phyloP scores from a whole-genome alignment of 345 rosid species.

The Nasturtium officinale region DNA sequence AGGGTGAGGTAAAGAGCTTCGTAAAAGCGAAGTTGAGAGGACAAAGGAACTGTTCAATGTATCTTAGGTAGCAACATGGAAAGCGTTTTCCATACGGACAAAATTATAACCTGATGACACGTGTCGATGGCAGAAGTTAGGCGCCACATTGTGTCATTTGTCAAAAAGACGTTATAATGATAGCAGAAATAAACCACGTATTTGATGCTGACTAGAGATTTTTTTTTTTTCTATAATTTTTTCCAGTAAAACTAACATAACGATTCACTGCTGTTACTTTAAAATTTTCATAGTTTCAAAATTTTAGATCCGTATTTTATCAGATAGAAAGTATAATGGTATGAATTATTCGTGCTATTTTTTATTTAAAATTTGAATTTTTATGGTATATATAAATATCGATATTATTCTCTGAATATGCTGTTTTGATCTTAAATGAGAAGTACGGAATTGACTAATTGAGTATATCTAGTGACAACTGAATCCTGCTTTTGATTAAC shows the following conservation, averaged over 20 bases:
- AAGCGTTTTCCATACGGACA: conserved; percentile 38
- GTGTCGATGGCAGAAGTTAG: conserved; percentile 41
- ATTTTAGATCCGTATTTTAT: background rate
- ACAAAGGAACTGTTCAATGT: conserved; percentile 41
- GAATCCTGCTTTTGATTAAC: background rate
- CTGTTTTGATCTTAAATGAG: conserved; percentile 20
- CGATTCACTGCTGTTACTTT: background rate
- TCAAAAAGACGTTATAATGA: conserved; percentile 40
- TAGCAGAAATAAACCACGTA: conserved; percentile 4
- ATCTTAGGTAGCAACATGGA: conserved; percentile 40
- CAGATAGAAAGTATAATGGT: background rate
- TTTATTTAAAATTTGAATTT: background rate
- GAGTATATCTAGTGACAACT: background rate
- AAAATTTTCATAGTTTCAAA: background rate
- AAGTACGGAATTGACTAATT: conserved; percentile 9
- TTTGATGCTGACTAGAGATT: conserved; percentile 38
- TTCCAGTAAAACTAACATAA: background rate
- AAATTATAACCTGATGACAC: conserved; percentile 34
- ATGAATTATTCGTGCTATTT: background rate
- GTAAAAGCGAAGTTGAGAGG: conserved; percentile 31
- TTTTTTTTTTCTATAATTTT: background rate
- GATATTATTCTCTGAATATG: conserved; percentile 19
- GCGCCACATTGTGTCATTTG: conserved; percentile 38
- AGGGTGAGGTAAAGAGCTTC: conserved; percentile 13
- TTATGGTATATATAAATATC: background rate